Evolutionary conservation across 129 eudicot genomes (phyloP).

Genomic region (Silybum marianum): DNA sequence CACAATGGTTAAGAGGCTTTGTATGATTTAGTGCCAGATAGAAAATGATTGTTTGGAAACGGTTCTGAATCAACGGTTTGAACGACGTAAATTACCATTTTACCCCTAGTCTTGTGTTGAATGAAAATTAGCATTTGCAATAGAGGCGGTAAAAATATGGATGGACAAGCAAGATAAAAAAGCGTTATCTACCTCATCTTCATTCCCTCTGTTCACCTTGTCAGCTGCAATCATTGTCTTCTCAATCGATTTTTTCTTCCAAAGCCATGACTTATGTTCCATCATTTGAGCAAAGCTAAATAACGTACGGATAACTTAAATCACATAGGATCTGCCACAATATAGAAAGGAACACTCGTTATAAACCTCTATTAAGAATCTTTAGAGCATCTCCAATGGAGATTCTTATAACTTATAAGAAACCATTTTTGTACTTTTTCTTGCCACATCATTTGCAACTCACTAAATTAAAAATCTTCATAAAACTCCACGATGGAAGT

Average conservation of each 20-base stretch:
- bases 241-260: slow-evolving; percentile 78
- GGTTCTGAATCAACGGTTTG: neutral
- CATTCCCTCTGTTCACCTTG: slow-evolving; percentile 45
- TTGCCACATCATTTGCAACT: no score
- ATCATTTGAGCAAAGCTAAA: slow-evolving; percentile 19
- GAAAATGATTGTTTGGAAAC: neutral
- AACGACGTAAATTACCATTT: neutral
- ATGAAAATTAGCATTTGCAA: neutral
- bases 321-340: slow-evolving; percentile 29
- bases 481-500: no score
- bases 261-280: slow-evolving; percentile 77
- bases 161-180: neutral
- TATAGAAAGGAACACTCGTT: slow-evolving; percentile 12
- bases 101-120: neutral
- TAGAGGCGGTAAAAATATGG: neutral
- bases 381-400: no score
- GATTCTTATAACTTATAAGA: no score
- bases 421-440: no score
- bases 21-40: no score
- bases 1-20: no score
- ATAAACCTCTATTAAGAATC: neutral
- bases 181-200: slow-evolving; percentile 54
- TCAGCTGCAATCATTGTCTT: slow-evolving; percentile 51
- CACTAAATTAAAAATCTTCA: no score
- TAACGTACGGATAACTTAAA: slow-evolving; percentile 7